A percentile compares a stretch with the other conserved stretches of the same genome.
These are phyloP conservation scores for Pilobolus umbonatus DNA, from an alignment of 192 early-diverging fungal genomes.

Conservation along the genomic window DNA sequence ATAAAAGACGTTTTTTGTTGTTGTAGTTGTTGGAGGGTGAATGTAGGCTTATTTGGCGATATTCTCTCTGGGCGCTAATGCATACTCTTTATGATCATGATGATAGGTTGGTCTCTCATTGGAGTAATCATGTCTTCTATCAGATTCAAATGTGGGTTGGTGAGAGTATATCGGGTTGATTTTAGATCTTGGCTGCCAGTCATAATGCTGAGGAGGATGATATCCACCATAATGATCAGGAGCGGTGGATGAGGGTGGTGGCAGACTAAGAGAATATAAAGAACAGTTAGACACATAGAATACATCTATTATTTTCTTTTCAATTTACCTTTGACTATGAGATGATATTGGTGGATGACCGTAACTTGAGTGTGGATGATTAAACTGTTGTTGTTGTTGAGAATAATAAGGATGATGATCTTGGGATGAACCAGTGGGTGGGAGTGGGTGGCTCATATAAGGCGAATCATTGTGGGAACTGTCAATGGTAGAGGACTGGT, in stretches of 20 bases:
- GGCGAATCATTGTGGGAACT: slow-evolving; percentile 4
- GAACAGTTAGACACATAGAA: background rate
- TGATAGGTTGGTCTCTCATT: slow-evolving; percentile 8
- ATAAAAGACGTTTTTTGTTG: too few relatives aligned
- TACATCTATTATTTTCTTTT: background rate
- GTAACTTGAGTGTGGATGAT: background rate
- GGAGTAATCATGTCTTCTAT: slow-evolving; percentile 8
- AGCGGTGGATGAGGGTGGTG: slow-evolving; percentile 1
- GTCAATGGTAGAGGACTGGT: slow-evolving; percentile 7
- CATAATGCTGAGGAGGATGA: background rate
- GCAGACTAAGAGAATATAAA: background rate
- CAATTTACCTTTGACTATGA: background rate
- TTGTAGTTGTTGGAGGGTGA: too few relatives aligned
- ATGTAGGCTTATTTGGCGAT: too few relatives aligned
- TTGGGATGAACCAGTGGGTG: background rate
- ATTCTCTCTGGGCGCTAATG: too few relatives aligned
- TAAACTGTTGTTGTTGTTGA: slow-evolving; percentile 5
- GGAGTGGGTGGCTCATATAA: slow-evolving; percentile 10
- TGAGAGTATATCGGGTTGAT: background rate
- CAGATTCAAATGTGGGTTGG: background rate
- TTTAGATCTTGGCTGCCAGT: slow-evolving; percentile 8
- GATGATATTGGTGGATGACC: slow-evolving; percentile 1
- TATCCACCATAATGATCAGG: background rate
- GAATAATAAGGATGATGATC: slow-evolving; percentile 4
- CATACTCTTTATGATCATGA: too few relatives aligned